phyloP scores from a whole-genome alignment of 208 protist species.

The Leishmania arabica region DNA sequence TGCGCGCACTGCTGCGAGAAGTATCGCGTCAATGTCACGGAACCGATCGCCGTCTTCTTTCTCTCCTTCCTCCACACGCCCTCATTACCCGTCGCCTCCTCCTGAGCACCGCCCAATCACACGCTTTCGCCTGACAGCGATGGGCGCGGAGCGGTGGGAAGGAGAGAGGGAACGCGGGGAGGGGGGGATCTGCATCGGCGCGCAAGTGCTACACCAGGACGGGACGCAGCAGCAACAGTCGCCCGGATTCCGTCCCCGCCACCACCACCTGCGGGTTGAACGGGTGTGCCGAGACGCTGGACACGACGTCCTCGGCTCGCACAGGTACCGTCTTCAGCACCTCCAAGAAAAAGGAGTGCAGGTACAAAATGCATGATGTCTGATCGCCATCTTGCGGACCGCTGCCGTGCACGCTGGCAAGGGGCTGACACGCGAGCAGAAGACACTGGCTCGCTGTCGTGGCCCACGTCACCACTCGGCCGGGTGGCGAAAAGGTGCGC shows the following conservation, averaged over 20 bases:
- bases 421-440: constrained; percentile 50
- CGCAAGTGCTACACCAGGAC: not conserved
- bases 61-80: not conserved
- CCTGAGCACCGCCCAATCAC: not conserved
- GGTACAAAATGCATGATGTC: constrained; percentile 46
- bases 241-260: constrained; percentile 37
- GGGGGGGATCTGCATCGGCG: not conserved
- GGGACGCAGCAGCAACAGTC: constrained; percentile 25
- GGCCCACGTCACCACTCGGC: constrained; percentile 70
- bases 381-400: not conserved
- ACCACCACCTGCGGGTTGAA: constrained; percentile 71
- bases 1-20: not conserved
- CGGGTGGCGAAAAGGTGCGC: constrained; percentile 60
- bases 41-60: not conserved
- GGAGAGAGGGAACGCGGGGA: not conserved
- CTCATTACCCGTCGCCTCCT: not conserved
- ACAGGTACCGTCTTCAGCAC: constrained; percentile 55
- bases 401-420: constrained; percentile 1
- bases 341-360: constrained; percentile 78
- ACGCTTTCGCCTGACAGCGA: not conserved
- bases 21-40: not conserved
- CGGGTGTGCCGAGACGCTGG: constrained; percentile 59
- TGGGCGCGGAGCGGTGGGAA: not conserved
- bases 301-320: constrained; percentile 30
- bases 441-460: constrained; percentile 69